Conservation (phyloP, 192 early-diverging fungal species). For the Mortierella hygrophila region DNA sequence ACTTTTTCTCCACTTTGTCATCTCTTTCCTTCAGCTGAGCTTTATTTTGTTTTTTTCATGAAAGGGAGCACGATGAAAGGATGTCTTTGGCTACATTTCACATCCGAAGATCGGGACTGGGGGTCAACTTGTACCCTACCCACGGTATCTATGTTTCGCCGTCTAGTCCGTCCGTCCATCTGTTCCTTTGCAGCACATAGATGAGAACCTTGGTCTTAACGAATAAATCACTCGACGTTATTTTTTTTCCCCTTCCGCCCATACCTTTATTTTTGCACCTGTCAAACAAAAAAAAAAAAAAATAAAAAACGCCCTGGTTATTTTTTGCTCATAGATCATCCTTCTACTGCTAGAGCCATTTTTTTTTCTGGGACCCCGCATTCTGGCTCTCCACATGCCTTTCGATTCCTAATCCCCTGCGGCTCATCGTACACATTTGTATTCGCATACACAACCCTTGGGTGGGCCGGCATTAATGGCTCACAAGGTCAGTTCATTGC, state of each 20-base stretch:
- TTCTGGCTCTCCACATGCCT: no score
- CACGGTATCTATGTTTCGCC: constrained; percentile 8
- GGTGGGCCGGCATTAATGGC: background rate
- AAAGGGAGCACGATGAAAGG: background rate
- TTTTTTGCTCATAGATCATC: no score
- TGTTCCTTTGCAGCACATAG: background rate
- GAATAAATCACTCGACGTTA: background rate
- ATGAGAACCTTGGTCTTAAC: background rate
- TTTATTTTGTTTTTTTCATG: background rate
- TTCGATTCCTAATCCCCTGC: no score
- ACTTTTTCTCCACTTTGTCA: background rate
- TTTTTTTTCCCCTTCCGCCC: background rate
- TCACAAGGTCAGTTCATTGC: background rate
- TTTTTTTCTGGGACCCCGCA: no score
- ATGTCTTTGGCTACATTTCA: background rate
- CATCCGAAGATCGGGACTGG: constrained; percentile 1
- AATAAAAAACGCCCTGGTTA: no score
- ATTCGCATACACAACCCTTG: background rate
- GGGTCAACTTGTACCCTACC: background rate
- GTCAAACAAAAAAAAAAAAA: no score
- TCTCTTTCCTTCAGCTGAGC: background rate
- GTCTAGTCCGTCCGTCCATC: background rate
- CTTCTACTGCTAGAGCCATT: no score
- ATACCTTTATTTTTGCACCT: no score
- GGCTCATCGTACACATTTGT: background rate